A percentile compares a stretch with the other conserved stretches of the same genome.
phyloP scores from a whole-genome alignment of 2,329 filamentous ascomycete genomes.

The Aquanectria penicillioides region DNA sequence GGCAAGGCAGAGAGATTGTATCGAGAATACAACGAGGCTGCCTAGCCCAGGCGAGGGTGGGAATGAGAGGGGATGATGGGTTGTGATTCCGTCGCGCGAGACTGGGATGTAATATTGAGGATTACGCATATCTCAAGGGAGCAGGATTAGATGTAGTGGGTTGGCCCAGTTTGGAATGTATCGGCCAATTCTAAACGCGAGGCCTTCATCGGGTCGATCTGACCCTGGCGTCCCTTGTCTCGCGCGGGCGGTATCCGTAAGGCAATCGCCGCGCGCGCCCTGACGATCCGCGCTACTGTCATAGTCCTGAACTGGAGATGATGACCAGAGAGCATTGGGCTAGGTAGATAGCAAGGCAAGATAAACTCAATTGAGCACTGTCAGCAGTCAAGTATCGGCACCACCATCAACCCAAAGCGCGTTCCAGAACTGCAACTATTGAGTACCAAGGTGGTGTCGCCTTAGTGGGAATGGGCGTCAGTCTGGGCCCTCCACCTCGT shows the following conservation, averaged over 20 bases:
- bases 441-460: constrained; percentile 3
- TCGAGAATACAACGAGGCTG: constrained; percentile 8
- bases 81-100: not conserved
- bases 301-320: too few relatives aligned
- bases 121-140: constrained; percentile 6
- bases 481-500: constrained; percentile 6
- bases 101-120: constrained; percentile 4
- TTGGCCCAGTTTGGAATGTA: constrained; percentile 9
- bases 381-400: not conserved
- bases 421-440: not conserved
- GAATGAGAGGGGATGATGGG: not conserved
- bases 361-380: constrained; percentile 5
- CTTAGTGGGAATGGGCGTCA: not conserved
- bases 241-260: too few relatives aligned
- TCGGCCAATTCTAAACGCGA: constrained; percentile 4
- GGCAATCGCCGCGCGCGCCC: too few relatives aligned
- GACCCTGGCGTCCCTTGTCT: not conserved
- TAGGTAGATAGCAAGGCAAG: not conserved
- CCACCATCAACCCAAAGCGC: not conserved
- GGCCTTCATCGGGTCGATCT: not conserved
- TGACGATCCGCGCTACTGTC: too few relatives aligned
- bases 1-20: not conserved
- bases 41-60: not conserved
- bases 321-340: too few relatives aligned
- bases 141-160: not conserved